These are phyloP conservation scores for Leishmania aethiopica DNA, from an alignment of 208 protist species.

Conservation along the genomic window DNA sequence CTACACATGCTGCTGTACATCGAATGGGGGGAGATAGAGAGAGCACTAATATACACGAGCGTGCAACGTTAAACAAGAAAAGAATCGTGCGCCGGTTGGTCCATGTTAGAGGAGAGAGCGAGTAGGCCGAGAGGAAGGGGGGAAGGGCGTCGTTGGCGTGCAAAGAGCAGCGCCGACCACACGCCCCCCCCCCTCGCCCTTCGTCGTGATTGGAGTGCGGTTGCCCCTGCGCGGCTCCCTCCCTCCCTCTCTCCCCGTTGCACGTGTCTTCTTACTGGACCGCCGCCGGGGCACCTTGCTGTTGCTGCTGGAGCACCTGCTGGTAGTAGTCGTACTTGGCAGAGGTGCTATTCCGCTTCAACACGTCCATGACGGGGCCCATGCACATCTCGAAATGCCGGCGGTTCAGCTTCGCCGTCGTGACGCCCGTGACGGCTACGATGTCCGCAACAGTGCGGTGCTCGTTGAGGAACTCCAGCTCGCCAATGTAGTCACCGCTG, in stretches of 20 bases:
- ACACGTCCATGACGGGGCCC: constrained; percentile 87
- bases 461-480: constrained; percentile 92
- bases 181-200: not conserved
- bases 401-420: constrained; percentile 89
- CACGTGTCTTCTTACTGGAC: not conserved
- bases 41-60: not conserved
- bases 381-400: constrained; percentile 94
- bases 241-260: not conserved
- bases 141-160: not conserved
- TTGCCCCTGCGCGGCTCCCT: not conserved
- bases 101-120: not conserved
- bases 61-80: not conserved
- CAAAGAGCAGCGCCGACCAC: not conserved
- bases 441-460: constrained; percentile 88
- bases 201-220: not conserved
- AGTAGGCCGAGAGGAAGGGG: not conserved
- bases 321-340: constrained; percentile 94
- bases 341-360: constrained; percentile 77
- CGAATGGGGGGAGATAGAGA: not conserved
- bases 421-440: constrained; percentile 73
- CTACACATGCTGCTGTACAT: constrained; percentile 22
- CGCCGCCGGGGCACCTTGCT: constrained; percentile 8
- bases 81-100: not conserved
- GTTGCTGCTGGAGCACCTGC: constrained; percentile 66
- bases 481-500: constrained; percentile 85